A percentile compares a stretch with the other conserved stretches of the same genome.
These are phyloP conservation scores for Amanita muscaria DNA, from an alignment of 768 basidiomycete genomes.

Conservation along the genomic window DNA sequence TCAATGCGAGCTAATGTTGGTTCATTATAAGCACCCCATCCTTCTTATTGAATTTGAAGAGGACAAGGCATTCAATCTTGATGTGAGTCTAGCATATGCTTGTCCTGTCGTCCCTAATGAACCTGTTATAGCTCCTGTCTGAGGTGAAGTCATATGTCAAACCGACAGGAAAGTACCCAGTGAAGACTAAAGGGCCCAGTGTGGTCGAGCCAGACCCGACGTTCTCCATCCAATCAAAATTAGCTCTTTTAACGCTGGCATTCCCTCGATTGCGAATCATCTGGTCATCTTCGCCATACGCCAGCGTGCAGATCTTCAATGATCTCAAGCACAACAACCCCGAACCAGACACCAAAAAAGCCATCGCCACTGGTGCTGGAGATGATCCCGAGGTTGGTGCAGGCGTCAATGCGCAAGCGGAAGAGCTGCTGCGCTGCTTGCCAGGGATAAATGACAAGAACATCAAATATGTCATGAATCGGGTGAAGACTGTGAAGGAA, in stretches of 20 bases:
- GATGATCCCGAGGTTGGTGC: slow-evolving; percentile 59
- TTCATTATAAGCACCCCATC: slow-evolving; percentile 90
- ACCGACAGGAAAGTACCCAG: slow-evolving; percentile 45
- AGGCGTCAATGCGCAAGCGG: slow-evolving; percentile 65
- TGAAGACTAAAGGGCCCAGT: slow-evolving; percentile 35
- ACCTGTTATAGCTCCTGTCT: slow-evolving; percentile 39
- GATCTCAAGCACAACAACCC: slow-evolving; percentile 76
- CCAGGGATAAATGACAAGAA: slow-evolving; percentile 86
- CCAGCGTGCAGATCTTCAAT: slow-evolving; percentile 84
- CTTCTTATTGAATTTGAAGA: slow-evolving; percentile 97
- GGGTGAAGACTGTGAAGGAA: slow-evolving; percentile 68
- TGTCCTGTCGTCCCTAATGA: neutral
- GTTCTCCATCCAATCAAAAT: slow-evolving; percentile 77
- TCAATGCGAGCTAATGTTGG: slow-evolving; percentile 95
- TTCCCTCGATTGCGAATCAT: slow-evolving; percentile 92
- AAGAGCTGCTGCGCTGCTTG: slow-evolving; percentile 73
- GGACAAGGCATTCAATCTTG: slow-evolving; percentile 88
- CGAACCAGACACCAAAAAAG: slow-evolving; percentile 74
- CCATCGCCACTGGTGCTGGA: slow-evolving; percentile 75
- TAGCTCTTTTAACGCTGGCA: slow-evolving; percentile 79
- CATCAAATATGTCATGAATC: slow-evolving; percentile 74
- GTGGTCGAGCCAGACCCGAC: slow-evolving; percentile 23
- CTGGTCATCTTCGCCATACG: slow-evolving; percentile 95
- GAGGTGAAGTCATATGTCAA: slow-evolving; percentile 66
- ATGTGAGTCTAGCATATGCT: slow-evolving; percentile 36